phyloP scores from a whole-genome alignment of 2,329 filamentous ascomycete species.

The Arthrobotrys megalospora region DNA sequence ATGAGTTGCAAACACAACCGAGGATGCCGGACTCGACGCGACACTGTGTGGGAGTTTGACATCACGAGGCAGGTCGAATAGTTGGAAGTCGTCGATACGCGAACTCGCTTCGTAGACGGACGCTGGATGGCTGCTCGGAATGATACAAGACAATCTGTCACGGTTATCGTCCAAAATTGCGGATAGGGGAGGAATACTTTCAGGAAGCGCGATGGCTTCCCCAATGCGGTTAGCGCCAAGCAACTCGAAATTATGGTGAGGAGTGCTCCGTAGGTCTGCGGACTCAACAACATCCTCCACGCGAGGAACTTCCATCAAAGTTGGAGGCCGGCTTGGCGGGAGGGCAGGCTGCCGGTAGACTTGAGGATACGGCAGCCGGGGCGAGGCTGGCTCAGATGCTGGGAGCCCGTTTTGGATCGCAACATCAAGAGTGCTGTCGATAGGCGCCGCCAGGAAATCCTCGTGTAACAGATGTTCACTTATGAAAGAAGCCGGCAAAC shows the following conservation, averaged over 20 bases:
- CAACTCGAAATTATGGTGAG: slow-evolving; percentile 40
- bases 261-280: slow-evolving; percentile 2
- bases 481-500: slow-evolving; percentile 24
- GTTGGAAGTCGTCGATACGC: slow-evolving; percentile 6
- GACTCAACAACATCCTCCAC: neutral
- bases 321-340: slow-evolving; percentile 39
- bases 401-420: slow-evolving; percentile 9
- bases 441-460: neutral
- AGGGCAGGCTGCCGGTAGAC: neutral
- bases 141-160: slow-evolving; percentile 1
- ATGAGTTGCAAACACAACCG: slow-evolving; percentile 22
- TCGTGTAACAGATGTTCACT: slow-evolving; percentile 5
- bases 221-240: slow-evolving; percentile 42
- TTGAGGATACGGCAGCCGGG: neutral
- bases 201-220: slow-evolving; percentile 38
- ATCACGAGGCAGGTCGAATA: slow-evolving; percentile 2
- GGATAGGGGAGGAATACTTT: slow-evolving; percentile 39
- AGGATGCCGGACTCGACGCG: slow-evolving; percentile 36
- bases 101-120: slow-evolving; percentile 31
- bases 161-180: slow-evolving; percentile 21
- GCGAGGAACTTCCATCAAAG: slow-evolving; percentile 26
- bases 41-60: slow-evolving; percentile 44
- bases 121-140: slow-evolving; percentile 35
- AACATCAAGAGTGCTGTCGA: neutral
- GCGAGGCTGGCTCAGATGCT: slow-evolving; percentile 16